These are phyloP conservation scores for Haplosporangium gracile DNA, from an alignment of 192 early-diverging fungal species.

Conservation along the genomic window DNA sequence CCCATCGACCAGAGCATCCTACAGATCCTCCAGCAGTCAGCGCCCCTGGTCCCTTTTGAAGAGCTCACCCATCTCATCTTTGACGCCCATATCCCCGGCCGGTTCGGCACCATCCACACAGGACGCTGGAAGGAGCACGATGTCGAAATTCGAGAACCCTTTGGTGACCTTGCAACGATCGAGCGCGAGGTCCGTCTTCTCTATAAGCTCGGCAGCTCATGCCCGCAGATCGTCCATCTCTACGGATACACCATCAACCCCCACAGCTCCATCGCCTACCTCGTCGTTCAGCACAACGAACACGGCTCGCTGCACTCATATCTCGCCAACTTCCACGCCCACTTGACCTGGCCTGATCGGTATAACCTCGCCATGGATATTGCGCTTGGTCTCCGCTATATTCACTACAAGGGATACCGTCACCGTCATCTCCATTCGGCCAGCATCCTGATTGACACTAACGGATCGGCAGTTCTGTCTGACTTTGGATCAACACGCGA, in stretches of 20 bases:
- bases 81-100: slow-evolving; percentile 46
- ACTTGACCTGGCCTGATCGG: slow-evolving; percentile 54
- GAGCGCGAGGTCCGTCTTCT: slow-evolving; percentile 51
- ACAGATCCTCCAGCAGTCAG: slow-evolving; percentile 46
- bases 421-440: slow-evolving; percentile 52
- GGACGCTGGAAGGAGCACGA: slow-evolving; percentile 44
- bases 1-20: slow-evolving; percentile 25
- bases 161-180: slow-evolving; percentile 37
- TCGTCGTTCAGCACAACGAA: slow-evolving; percentile 49
- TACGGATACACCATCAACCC: slow-evolving; percentile 46
- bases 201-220: slow-evolving; percentile 35
- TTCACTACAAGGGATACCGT: slow-evolving; percentile 55
- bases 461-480: slow-evolving; percentile 48
- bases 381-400: slow-evolving; percentile 44
- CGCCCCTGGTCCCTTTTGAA: slow-evolving; percentile 33
- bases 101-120: slow-evolving; percentile 42
- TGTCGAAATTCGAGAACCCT: slow-evolving; percentile 48
- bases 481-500: slow-evolving; percentile 50
- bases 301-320: slow-evolving; percentile 50
- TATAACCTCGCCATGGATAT: slow-evolving; percentile 56
- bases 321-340: slow-evolving; percentile 41
- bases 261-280: slow-evolving; percentile 24
- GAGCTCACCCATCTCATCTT: slow-evolving; percentile 46
- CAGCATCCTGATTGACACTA: slow-evolving; percentile 49
- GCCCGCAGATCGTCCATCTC: slow-evolving; percentile 32